Conservation (phyloP, 129 eudicot genomes). For the Escallonia rubra region DNA sequence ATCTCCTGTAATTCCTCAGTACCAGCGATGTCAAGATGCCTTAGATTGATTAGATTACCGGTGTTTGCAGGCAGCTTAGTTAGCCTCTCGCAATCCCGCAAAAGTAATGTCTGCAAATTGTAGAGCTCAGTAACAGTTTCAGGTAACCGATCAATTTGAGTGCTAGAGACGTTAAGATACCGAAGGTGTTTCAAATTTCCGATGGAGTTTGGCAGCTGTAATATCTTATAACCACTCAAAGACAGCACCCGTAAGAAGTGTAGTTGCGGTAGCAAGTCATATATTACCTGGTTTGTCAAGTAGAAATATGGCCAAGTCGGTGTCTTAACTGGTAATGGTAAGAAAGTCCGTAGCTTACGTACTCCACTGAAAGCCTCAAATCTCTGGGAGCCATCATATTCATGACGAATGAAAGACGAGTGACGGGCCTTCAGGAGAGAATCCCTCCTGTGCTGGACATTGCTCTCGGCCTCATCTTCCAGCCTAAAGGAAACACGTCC, state of each 20-base stretch:
- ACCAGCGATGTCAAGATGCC: constrained; percentile 29
- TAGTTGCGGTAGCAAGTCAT: constrained; percentile 12
- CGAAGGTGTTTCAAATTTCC: constrained; percentile 30
- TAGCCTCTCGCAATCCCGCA: constrained; percentile 20
- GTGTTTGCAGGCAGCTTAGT: constrained; percentile 18
- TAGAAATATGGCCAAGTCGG: not conserved
- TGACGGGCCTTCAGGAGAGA: constrained; percentile 27
- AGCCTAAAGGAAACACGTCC: constrained; percentile 12
- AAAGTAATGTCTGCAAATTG: constrained; percentile 28
- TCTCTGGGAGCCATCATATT: constrained; percentile 14
- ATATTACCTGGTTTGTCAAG: constrained; percentile 15
- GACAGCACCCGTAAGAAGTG: constrained; percentile 13
- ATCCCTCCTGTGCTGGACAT: not conserved
- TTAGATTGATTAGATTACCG: constrained; percentile 15
- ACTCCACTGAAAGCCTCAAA: constrained; percentile 20
- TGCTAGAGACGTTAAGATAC: constrained; percentile 22
- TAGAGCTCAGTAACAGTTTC: constrained; percentile 14
- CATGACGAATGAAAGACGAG: constrained; percentile 27
- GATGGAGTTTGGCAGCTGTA: constrained; percentile 13
- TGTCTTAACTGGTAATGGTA: constrained; percentile 22
- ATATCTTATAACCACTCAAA: constrained; percentile 11
- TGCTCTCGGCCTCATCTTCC: constrained; percentile 13
- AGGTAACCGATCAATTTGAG: constrained; percentile 13
- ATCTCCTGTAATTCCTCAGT: constrained; percentile 26
- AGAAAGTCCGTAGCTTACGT: constrained; percentile 33